Base-by-base conservation (phyloP, 177 flowering plant species). In the Telopea speciosissima region DNA sequence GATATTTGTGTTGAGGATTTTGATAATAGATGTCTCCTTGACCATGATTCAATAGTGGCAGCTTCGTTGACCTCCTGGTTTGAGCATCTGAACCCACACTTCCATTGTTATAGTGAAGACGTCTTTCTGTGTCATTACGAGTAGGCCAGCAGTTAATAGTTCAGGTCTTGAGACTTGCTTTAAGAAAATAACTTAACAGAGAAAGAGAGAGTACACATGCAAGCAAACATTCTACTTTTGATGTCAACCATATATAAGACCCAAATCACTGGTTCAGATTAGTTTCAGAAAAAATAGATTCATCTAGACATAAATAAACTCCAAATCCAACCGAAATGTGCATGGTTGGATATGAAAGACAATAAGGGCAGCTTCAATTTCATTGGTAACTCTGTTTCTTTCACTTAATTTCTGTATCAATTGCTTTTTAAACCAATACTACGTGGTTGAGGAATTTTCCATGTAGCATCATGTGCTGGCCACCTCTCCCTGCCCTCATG, bases 91-190 rank as follows among this genome's bases (percentile, higher is more conserved):
- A 64, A 9, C 68, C 66, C 26, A 66, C 61, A 77, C 25, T 7
- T 71, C 65, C 70, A 17, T 66, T 64, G 65, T 68, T n/a, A 63
- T 22, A 49, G 25, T 28, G 65, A 67, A 56, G 21, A 3, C 17
- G 74, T 44, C 62, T 62, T 52, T 75, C 86, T 81, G 69, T 14
- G 73, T 24, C 17, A 42, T 52, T 2, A 67, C 16, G 52, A 42
- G 33, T 71, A n/a, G 5, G n/a, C 7, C 9, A 58, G 61, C 24
- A 40, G 10, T 17, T 25, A 16, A 9, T 24, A 52, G 28, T 11
- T 40, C 14, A 42, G 13, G 28, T 24, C 26, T 40, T 23, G 40
- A 36, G 8, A 54, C 21, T 10, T 5, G 28, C 0, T 49, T 49
- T 49, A 12, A 49, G 54, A 12, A 49, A 49, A 12, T 12, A 49